Evolutionary conservation across 2,329 filamentous ascomycete species (phyloP).

Genomic region (Rugonectria rugulosa): DNA sequence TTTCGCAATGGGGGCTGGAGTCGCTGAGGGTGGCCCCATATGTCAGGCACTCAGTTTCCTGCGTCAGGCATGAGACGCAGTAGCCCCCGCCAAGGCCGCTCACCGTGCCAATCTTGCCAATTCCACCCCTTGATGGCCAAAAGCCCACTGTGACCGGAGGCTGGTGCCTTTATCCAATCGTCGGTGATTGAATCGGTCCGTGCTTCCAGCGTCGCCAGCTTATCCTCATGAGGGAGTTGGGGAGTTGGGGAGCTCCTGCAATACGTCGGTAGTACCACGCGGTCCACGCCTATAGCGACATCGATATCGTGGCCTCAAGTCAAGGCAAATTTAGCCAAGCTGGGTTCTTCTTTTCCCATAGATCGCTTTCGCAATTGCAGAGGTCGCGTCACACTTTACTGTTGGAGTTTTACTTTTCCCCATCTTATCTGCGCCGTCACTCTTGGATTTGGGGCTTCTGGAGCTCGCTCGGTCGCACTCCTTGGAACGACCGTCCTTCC

Average conservation of each 20-base stretch:
- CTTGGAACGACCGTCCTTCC: conserved; percentile 34
- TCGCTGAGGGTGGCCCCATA: conserved; percentile 37
- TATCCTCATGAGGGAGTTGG: conserved; percentile 31
- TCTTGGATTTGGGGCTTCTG: not conserved
- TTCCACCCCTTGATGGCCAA: conserved; percentile 10
- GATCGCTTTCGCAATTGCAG: conserved; percentile 8
- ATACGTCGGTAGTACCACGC: not conserved
- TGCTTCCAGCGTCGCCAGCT: conserved; percentile 32
- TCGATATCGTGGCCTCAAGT: conserved; percentile 40
- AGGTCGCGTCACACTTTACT: conserved; percentile 1
- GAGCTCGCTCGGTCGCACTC: conserved; percentile 15
- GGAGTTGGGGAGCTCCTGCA: conserved; percentile 3
- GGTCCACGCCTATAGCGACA: conserved; percentile 16
- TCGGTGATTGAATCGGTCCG: conserved; percentile 40
- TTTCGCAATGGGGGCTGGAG: conserved; percentile 35
- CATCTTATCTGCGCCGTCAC: conserved; percentile 1
- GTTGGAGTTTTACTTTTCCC: not conserved
- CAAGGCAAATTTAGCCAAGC: conserved; percentile 29
- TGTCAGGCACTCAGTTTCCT: conserved; percentile 43
- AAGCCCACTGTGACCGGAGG: conserved; percentile 19
- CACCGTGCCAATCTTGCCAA: conserved; percentile 15
- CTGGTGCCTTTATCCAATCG: conserved; percentile 29
- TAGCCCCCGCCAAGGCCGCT: conserved; percentile 20
- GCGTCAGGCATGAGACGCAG: conserved; percentile 21
- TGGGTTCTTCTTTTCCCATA: conserved; percentile 21